phyloP scores from a whole-genome alignment of 2,329 filamentous ascomycete genomes.

The Tolypocladium tropicale region DNA sequence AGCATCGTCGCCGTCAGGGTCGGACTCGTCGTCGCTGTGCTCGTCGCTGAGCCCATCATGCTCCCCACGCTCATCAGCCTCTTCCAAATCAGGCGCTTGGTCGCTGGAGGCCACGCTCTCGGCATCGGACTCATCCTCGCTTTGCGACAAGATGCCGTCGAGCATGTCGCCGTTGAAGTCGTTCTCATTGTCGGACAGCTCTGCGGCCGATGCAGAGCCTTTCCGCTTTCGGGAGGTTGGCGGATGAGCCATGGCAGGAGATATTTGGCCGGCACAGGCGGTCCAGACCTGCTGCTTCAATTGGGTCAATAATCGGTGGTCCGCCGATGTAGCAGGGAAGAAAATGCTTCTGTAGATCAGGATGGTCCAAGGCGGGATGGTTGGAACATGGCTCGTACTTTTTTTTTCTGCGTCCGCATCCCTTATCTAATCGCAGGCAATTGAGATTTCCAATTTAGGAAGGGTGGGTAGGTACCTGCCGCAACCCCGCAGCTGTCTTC shows the following conservation, averaged over 20 bases:
- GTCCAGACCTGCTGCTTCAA: neutral
- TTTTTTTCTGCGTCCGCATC: neutral
- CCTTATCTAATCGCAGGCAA: neutral
- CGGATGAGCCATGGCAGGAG: conserved; percentile 6
- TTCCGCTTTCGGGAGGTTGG: conserved; percentile 49
- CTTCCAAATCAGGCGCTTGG: conserved; percentile 7
- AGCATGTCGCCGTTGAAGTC: conserved; percentile 46
- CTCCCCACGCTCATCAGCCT: neutral
- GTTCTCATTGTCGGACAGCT: conserved; percentile 38
- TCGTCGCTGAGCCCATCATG: conserved; percentile 24
- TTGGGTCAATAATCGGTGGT: neutral
- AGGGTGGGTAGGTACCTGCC: neutral
- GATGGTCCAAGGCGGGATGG: neutral
- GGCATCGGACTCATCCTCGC: conserved; percentile 24
- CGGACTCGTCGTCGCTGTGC: conserved; percentile 9
- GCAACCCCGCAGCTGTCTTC: neutral
- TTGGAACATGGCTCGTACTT: neutral
- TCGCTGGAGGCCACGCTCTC: conserved; percentile 8
- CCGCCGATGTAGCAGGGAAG: neutral
- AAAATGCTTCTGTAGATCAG: neutral
- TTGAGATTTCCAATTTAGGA: neutral
- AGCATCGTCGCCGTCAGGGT: neutral
- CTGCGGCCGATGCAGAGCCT: conserved; percentile 43
- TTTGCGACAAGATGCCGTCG: conserved; percentile 44
- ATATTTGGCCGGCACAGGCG: neutral